These are phyloP conservation scores for Talaromyces sp. DNA, from an alignment of 2,329 filamentous ascomycete genomes.

Conservation along the genomic window DNA sequence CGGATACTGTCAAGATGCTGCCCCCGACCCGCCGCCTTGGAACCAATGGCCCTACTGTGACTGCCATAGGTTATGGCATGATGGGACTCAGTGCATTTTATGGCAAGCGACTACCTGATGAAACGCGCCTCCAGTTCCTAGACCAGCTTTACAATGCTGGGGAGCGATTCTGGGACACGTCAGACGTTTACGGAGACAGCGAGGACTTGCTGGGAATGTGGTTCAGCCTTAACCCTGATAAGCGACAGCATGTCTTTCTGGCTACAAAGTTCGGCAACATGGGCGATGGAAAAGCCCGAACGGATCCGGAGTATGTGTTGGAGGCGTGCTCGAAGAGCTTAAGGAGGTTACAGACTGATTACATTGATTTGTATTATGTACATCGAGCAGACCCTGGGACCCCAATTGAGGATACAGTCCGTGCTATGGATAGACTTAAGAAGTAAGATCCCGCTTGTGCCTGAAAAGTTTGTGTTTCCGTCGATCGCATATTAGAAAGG, in stretches of 20 bases:
- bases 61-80: slow-evolving; percentile 6
- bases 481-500: background rate
- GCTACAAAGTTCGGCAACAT: slow-evolving; percentile 1
- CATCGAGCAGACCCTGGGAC: slow-evolving; percentile 40
- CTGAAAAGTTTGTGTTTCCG: background rate
- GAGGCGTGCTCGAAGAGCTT: slow-evolving; percentile 39
- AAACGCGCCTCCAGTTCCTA: slow-evolving; percentile 42
- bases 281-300: background rate
- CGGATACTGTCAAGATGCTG: no score
- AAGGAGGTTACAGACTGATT: slow-evolving; percentile 36
- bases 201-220: background rate
- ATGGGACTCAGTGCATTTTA: slow-evolving; percentile 19
- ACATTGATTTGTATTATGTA: slow-evolving; percentile 46
- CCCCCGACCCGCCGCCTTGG: background rate
- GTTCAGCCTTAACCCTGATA: background rate
- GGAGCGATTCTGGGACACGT: slow-evolving; percentile 42
- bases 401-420: slow-evolving; percentile 38
- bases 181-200: slow-evolving; percentile 15
- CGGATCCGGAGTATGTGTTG: background rate
- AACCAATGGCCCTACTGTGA: background rate
- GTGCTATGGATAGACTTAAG: slow-evolving; percentile 42
- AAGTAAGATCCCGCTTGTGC: background rate
- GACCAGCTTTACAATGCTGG: slow-evolving; percentile 44
- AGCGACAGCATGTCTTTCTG: background rate
- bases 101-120: slow-evolving; percentile 30